Evolutionary conservation across 208 protist genomes (phyloP).

Genomic region (Angomonas deanei): DNA sequence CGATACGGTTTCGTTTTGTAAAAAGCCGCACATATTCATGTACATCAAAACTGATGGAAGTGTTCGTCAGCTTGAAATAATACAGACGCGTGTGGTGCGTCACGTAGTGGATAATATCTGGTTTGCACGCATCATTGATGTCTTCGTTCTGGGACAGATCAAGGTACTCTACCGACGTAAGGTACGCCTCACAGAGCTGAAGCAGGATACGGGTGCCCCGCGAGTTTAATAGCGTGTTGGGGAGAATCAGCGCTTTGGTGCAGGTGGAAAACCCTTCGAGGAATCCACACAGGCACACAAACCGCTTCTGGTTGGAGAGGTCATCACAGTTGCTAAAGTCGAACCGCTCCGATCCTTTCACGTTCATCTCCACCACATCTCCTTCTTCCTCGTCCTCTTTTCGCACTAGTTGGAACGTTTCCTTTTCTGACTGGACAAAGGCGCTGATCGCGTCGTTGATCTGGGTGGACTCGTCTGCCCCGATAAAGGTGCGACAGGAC

Average conservation of each 20-base stretch:
- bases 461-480: neutral
- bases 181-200: conserved; percentile 37
- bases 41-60: conserved; percentile 5
- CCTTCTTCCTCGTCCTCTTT: no score
- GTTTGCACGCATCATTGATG: conserved; percentile 9
- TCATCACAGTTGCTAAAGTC: conserved; percentile 6
- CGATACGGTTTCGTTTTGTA: neutral
- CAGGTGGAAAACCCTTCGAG: conserved; percentile 20
- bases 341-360: neutral
- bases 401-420: no score
- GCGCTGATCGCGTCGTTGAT: neutral
- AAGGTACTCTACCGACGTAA: conserved; percentile 23
- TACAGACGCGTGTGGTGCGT: neutral
- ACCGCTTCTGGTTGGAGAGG: conserved; percentile 2
- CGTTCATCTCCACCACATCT: no score
- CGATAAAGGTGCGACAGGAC: conserved; percentile 22
- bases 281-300: conserved; percentile 22
- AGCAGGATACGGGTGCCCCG: conserved; percentile 19
- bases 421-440: no score
- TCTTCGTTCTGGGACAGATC: conserved; percentile 23
- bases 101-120: neutral
- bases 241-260: conserved; percentile 11
- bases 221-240: conserved; percentile 15
- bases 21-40: neutral
- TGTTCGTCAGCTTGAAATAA: conserved; percentile 14